These are phyloP conservation scores for Phytophthora pisi DNA, from an alignment of 352 stramenopile genomes.

Conservation along the genomic window DNA sequence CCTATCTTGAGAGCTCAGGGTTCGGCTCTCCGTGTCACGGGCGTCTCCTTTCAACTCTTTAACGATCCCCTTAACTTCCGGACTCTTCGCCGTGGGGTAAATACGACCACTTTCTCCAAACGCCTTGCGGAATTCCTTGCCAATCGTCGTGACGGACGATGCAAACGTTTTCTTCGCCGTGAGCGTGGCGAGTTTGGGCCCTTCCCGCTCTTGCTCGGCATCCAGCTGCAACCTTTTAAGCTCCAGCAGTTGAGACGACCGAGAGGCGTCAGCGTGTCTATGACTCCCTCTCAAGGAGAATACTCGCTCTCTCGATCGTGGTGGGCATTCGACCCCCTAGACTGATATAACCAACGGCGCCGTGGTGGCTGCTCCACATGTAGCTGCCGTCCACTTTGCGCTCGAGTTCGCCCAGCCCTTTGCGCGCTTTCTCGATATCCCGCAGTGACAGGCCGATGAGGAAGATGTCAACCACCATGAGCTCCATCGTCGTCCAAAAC, in stretches of 20 bases:
- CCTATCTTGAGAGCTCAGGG: background rate
- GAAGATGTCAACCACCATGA: conserved; percentile 17
- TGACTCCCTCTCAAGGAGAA: background rate
- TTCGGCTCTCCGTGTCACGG: background rate
- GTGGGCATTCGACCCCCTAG: background rate
- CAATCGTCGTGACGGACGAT: background rate
- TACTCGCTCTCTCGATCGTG: background rate
- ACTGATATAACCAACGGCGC: background rate
- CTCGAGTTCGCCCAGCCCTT: background rate
- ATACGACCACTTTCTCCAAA: background rate
- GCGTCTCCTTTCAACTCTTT: background rate
- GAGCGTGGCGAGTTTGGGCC: background rate
- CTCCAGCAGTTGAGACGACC: background rate
- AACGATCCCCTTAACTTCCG: background rate
- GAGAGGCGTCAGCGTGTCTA: background rate
- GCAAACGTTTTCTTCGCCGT: background rate
- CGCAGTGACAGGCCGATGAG: conserved; percentile 2
- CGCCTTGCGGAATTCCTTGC: background rate
- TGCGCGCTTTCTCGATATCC: conserved; percentile 6
- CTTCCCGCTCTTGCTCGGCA: background rate
- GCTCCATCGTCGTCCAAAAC: background rate
- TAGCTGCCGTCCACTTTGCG: background rate
- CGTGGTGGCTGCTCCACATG: background rate
- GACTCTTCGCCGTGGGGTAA: background rate
- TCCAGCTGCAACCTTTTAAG: background rate